Conservation (phyloP, 768 basidiomycete genomes). For the Psilocybe sp. region DNA sequence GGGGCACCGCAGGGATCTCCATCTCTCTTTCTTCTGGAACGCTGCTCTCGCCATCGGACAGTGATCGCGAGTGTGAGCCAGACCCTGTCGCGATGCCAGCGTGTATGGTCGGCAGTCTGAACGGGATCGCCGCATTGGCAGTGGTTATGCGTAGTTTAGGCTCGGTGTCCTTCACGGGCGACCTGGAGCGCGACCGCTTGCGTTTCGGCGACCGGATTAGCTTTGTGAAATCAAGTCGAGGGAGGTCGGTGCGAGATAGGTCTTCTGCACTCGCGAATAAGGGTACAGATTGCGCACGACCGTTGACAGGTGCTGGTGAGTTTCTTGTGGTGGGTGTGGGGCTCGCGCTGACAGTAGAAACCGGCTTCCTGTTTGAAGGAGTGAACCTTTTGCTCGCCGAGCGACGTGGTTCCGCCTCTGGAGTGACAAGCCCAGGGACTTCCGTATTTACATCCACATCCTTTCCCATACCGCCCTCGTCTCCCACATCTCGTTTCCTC, state of each 20-base stretch:
- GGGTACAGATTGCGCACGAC: slow-evolving; percentile 46
- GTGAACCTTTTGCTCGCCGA: slow-evolving; percentile 22
- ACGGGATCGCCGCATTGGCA: slow-evolving; percentile 9
- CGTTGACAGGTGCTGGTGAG: slow-evolving; percentile 16
- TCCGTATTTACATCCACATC: slow-evolving; percentile 13
- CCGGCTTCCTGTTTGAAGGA: slow-evolving; percentile 24
- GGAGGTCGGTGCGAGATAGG: slow-evolving; percentile 7
- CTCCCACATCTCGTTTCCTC: slow-evolving; percentile 25
- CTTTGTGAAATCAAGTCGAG: slow-evolving; percentile 42
- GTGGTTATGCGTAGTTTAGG: slow-evolving; percentile 28
- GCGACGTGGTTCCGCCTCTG: slow-evolving; percentile 31
- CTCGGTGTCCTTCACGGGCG: slow-evolving; percentile 40
- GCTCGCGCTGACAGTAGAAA: slow-evolving; percentile 21
- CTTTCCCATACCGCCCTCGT: slow-evolving; percentile 11
- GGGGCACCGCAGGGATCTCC: slow-evolving; percentile 9
- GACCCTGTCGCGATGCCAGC: slow-evolving; percentile 21
- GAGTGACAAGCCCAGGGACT: slow-evolving; percentile 27
- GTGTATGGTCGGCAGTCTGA: slow-evolving; percentile 20
- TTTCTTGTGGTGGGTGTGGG: slow-evolving; percentile 11
- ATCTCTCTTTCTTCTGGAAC: slow-evolving; percentile 24
- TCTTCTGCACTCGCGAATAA: slow-evolving; percentile 30
- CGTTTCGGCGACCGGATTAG: slow-evolving; percentile 39
- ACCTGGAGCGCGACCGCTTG: slow-evolving; percentile 34
- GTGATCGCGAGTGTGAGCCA: slow-evolving; percentile 9
- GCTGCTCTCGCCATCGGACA: slow-evolving; percentile 14